Evolutionary conservation across 1,139 yeast species (phyloP).

Genomic region (Saccharomycopsis crataegensis): DNA sequence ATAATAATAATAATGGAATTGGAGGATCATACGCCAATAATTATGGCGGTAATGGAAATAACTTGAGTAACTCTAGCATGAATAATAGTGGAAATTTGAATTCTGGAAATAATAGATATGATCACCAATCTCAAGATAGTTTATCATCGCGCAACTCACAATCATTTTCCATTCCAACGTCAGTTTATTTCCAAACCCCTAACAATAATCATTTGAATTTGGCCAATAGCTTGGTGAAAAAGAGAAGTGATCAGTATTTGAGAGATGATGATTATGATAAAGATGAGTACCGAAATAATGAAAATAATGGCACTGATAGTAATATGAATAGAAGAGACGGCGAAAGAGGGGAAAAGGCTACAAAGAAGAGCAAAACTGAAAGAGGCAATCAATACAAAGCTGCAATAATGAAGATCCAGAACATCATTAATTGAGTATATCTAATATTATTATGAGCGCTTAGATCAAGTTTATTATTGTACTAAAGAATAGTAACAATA

Average conservation of each 20-base stretch:
- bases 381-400: constrained; percentile 33
- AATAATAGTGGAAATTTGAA: constrained; percentile 46
- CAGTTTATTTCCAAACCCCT: constrained; percentile 62
- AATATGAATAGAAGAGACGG: constrained; percentile 16
- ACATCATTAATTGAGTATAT: constrained; percentile 25
- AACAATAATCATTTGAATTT: constrained; percentile 28
- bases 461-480: neutral
- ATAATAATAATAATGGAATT: neutral
- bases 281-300: constrained; percentile 14
- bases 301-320: constrained; percentile 19
- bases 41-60: neutral
- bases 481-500: neutral
- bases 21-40: neutral
- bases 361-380: constrained; percentile 22
- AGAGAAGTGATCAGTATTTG: constrained; percentile 14
- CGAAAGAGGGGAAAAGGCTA: neutral
- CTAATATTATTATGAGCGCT: neutral
- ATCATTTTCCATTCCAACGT: constrained; percentile 34
- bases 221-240: constrained; percentile 4
- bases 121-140: constrained; percentile 62
- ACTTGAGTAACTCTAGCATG: neutral
- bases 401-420: constrained; percentile 36
- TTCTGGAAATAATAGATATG: constrained; percentile 33
- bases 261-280: constrained; percentile 15
- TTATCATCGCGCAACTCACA: constrained; percentile 12